Evolutionary conservation across 2,329 filamentous ascomycete genomes (phyloP).

Genomic region (Paecilomyces variotii): DNA sequence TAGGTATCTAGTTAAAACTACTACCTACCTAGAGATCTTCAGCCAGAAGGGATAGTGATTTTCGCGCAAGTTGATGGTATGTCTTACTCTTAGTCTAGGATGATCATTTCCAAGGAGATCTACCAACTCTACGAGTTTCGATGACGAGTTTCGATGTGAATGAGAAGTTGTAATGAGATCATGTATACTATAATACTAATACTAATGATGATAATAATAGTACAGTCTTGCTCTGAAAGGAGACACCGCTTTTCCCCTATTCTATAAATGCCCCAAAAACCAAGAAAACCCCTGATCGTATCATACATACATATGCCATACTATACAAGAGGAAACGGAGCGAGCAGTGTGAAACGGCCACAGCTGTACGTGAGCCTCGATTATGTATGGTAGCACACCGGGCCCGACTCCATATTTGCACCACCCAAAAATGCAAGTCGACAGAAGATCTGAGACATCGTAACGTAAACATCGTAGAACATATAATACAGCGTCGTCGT

Average conservation of each 20-base stretch:
- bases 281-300: not conserved
- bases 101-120: too few species aligned
- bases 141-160: too few species aligned
- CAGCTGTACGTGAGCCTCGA: not conserved
- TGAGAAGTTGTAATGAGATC: too few species aligned
- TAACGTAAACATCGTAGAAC: constrained; percentile 11
- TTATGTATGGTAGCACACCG: not conserved
- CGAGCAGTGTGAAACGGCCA: not conserved
- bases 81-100: too few species aligned
- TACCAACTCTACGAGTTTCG: too few species aligned
- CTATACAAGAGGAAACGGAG: not conserved
- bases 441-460: constrained; percentile 6
- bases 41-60: too few species aligned
- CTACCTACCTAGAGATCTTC: too few species aligned
- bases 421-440: constrained; percentile 8
- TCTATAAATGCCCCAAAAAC: not conserved
- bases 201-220: not conserved
- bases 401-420: not conserved
- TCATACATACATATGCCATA: not conserved
- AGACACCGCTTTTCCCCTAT: not conserved
- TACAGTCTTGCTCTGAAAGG: not conserved
- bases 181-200: too few species aligned
- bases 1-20: too few species aligned
- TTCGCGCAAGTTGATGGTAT: too few species aligned
- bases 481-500: constrained; percentile 12